Conservation (phyloP, 106 monocot genomes). For the Gastrodia elata region DNA sequence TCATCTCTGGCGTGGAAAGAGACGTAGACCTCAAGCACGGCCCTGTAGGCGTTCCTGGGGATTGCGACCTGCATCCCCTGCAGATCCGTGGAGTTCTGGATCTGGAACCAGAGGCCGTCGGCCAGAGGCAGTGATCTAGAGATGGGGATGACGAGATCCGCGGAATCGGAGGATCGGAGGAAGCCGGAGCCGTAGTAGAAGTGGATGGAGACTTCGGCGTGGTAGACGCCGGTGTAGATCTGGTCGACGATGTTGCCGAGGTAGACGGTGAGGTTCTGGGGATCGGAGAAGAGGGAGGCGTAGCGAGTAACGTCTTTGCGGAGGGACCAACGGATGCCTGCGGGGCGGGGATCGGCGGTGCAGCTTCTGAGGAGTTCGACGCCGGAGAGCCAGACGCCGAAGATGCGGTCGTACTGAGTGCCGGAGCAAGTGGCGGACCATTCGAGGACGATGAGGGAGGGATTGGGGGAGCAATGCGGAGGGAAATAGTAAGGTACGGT, state of each 20-base stretch:
- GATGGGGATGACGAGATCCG: conserved; percentile 72
- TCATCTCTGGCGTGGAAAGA: conserved; percentile 75
- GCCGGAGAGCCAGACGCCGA: conserved; percentile 79
- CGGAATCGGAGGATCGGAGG: conserved; percentile 39
- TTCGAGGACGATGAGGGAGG: conserved; percentile 50
- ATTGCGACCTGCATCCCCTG: conserved; percentile 37
- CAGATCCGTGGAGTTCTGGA: conserved; percentile 45
- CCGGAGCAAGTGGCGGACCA: conserved; percentile 67
- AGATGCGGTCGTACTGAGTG: conserved; percentile 90
- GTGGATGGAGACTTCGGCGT: conserved; percentile 17
- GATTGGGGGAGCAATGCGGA: conserved; percentile 30
- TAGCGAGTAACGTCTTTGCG: conserved; percentile 50
- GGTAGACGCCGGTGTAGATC: conserved; percentile 18
- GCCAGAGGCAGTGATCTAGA: conserved; percentile 55
- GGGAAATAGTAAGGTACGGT: conserved; percentile 41
- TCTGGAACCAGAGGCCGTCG: conserved; percentile 73
- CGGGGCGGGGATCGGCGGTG: conserved; percentile 80
- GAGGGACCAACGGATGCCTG: conserved; percentile 47
- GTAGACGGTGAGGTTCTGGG: conserved; percentile 40
- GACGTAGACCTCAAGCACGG: conserved; percentile 72
- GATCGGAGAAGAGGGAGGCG: conserved; percentile 24
- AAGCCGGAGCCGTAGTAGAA: conserved; percentile 4
- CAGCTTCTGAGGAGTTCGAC: conserved; percentile 91
- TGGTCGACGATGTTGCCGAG: conserved; percentile 32
- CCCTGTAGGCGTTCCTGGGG: conserved; percentile 68